Conservation (phyloP, 2,329 filamentous ascomycete genomes). For the Penicillium sp. region DNA sequence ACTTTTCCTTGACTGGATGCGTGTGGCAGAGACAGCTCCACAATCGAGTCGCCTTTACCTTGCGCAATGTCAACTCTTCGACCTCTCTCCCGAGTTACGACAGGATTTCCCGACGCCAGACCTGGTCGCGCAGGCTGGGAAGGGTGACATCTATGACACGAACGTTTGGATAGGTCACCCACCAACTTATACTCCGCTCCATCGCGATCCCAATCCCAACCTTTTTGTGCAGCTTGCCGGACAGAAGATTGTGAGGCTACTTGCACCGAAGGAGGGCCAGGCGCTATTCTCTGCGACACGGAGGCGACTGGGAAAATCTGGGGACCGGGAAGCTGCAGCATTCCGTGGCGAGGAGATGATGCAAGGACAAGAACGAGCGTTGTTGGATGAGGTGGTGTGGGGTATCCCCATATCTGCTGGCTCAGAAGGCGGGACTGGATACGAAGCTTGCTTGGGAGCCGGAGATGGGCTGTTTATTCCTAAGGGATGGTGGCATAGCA, state of each 20-base stretch:
- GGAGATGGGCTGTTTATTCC: conserved; percentile 78
- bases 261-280: conserved; percentile 63
- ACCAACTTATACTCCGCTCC: conserved; percentile 84
- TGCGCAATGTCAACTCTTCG: conserved; percentile 71
- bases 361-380: conserved; percentile 67
- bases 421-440: conserved; percentile 27
- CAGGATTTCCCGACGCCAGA: conserved; percentile 66
- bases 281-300: conserved; percentile 60
- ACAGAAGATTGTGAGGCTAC: conserved; percentile 68
- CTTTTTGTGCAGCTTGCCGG: conserved; percentile 80
- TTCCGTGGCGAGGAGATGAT: conserved; percentile 89
- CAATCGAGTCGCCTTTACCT: conserved; percentile 64
- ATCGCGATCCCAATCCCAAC: conserved; percentile 92
- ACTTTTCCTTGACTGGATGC: conserved; percentile 60
- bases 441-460: conserved; percentile 57
- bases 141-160: conserved; percentile 79
- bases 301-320: conserved; percentile 35
- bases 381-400: conserved; percentile 72
- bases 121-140: conserved; percentile 62
- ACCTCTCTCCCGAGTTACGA: conserved; percentile 63
- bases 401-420: conserved; percentile 29
- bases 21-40: conserved; percentile 23
- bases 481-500: conserved; percentile 82
- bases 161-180: conserved; percentile 86
- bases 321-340: conserved; percentile 38